These are phyloP conservation scores for Penicillium nordicum DNA, from an alignment of 2,329 filamentous ascomycete species.

Conservation along the genomic window DNA sequence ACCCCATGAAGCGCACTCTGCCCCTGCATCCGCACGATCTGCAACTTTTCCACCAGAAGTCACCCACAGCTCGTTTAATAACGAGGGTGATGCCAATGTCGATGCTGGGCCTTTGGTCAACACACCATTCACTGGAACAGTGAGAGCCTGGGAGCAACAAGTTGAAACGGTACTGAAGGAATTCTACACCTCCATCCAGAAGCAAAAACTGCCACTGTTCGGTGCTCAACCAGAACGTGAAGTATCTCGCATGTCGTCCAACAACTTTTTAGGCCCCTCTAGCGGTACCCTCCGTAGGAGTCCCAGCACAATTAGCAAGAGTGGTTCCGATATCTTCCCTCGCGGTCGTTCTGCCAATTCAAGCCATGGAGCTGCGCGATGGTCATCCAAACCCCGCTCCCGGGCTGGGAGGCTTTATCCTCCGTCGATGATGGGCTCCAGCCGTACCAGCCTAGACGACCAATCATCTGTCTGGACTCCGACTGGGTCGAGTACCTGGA, in stretches of 20 bases:
- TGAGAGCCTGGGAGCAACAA: constrained; percentile 81
- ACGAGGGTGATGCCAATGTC: constrained; percentile 27
- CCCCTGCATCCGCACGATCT: constrained; percentile 21
- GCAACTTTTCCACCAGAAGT: constrained; percentile 18
- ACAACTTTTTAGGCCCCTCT: constrained; percentile 66
- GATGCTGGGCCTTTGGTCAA: constrained; percentile 69
- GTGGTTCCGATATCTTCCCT: constrained; percentile 72
- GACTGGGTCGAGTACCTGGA: constrained; percentile 89
- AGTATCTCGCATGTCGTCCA: constrained; percentile 43
- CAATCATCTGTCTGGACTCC: constrained; percentile 88
- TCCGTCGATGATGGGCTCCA: constrained; percentile 79
- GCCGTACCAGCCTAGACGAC: constrained; percentile 91
- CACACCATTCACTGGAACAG: constrained; percentile 67
- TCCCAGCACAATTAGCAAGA: constrained; percentile 88
- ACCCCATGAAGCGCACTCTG: constrained; percentile 30
- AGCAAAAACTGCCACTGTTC: constrained; percentile 80
- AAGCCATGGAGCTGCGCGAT: constrained; percentile 63
- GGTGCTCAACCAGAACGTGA: constrained; percentile 56
- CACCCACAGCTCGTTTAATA: constrained; percentile 13
- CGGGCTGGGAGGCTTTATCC: constrained; percentile 68
- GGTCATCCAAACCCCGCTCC: constrained; percentile 82
- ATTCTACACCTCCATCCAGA: constrained; percentile 85
- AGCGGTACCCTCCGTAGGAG: constrained; percentile 72
- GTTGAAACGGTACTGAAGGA: constrained; percentile 88
- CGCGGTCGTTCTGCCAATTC: constrained; percentile 70